A percentile compares a stretch with the other conserved stretches of the same genome.
These are phyloP conservation scores for Penicillium hordei DNA, from an alignment of 2,329 filamentous ascomycete genomes.

Conservation along the genomic window DNA sequence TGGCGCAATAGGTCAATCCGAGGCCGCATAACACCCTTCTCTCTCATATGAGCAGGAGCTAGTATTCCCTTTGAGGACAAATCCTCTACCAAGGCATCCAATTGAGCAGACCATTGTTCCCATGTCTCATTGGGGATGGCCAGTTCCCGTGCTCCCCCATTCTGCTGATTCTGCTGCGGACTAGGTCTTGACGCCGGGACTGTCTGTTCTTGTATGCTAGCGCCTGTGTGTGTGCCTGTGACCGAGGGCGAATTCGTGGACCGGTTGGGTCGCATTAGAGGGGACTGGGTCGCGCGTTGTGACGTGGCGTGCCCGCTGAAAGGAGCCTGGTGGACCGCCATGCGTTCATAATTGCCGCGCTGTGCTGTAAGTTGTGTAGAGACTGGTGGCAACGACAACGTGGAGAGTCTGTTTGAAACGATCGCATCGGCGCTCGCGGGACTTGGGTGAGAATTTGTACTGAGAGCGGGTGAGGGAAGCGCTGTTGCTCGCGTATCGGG, in stretches of 20 bases:
- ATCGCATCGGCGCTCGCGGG: slow-evolving; percentile 20
- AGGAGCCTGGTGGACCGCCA: slow-evolving; percentile 4
- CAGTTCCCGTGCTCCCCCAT: background rate
- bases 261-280: background rate
- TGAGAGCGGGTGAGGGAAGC: slow-evolving; percentile 34
- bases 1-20: slow-evolving; percentile 57
- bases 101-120: slow-evolving; percentile 8
- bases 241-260: background rate
- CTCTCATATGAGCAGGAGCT: background rate
- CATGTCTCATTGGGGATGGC: slow-evolving; percentile 7
- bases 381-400: background rate
- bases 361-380: background rate
- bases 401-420: background rate
- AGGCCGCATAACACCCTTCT: slow-evolving; percentile 15
- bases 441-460: slow-evolving; percentile 29
- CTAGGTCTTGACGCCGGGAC: background rate
- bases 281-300: background rate
- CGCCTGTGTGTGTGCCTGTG: background rate
- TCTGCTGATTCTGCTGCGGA: background rate
- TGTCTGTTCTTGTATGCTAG: background rate
- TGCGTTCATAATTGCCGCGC: background rate
- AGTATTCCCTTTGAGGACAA: background rate
- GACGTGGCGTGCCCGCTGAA: background rate
- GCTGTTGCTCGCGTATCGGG: slow-evolving; percentile 15
- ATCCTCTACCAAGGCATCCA: background rate